phyloP scores from a whole-genome alignment of 2,329 filamentous ascomycete species.

The Bretziella fagacearum region DNA sequence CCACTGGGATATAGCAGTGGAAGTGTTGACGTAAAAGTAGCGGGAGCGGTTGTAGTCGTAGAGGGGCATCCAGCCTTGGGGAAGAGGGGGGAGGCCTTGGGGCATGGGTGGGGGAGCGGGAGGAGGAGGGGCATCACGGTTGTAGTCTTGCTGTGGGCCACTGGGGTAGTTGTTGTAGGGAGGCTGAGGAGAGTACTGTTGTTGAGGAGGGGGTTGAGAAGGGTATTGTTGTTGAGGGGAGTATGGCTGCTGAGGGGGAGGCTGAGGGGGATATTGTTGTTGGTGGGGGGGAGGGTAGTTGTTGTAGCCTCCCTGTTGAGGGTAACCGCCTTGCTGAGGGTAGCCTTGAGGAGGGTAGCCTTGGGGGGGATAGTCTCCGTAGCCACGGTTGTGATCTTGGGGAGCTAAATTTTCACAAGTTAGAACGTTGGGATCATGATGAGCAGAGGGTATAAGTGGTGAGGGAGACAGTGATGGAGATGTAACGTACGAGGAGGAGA shows the following conservation, averaged over 20 bases:
- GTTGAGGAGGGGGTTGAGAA: background rate
- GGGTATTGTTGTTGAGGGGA: background rate
- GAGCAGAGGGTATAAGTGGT: too few species aligned
- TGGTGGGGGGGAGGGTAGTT: conserved; percentile 9
- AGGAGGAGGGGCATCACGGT: conserved; percentile 9
- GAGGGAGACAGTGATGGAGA: background rate
- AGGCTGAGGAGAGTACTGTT: conserved; percentile 7
- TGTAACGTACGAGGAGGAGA: conserved; percentile 2
- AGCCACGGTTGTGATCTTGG: conserved; percentile 8
- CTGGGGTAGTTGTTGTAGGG: conserved; percentile 16
- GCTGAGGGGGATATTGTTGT: conserved; percentile 1
- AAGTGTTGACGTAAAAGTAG: conserved; percentile 48
- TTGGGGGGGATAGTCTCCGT: conserved; percentile 15
- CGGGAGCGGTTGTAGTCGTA: conserved; percentile 44
- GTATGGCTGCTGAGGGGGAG: background rate
- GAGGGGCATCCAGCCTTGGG: conserved; percentile 44
- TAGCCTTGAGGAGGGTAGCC: conserved; percentile 15
- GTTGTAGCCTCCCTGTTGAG: conserved; percentile 6
- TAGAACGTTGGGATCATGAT: too few species aligned
- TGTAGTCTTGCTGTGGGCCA: conserved; percentile 11
- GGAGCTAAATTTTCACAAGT: background rate
- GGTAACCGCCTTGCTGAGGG: conserved; percentile 3
- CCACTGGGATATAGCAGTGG: conserved; percentile 47
- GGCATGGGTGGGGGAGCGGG: conserved; percentile 17
- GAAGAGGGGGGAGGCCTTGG: conserved; percentile 30